These are phyloP conservation scores for Globisporangium cystogenes DNA, from an alignment of 352 stramenopile species.

Conservation along the genomic window DNA sequence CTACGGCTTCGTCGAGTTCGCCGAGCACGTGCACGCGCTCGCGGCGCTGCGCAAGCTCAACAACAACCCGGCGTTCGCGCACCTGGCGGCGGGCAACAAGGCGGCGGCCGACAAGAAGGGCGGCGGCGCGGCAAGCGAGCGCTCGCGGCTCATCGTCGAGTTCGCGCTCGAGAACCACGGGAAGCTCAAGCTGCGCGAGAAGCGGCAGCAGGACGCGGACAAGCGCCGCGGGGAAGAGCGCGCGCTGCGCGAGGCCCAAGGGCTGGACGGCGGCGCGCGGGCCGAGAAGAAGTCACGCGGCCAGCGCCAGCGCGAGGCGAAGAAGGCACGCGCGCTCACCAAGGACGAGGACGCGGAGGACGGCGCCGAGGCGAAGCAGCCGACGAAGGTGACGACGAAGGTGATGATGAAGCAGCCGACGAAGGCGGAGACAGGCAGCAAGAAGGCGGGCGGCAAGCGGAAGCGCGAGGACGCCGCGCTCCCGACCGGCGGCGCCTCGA, in stretches of 20 bases:
- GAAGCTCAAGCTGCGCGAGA: conserved; percentile 84
- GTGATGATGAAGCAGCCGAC: conserved; percentile 20
- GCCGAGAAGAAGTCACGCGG: conserved; percentile 60
- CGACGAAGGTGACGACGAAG: conserved; percentile 23
- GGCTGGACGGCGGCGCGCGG: conserved; percentile 19
- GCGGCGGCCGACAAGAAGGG: conserved; percentile 26
- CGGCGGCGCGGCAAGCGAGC: conserved; percentile 35
- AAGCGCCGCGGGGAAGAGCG: conserved; percentile 69
- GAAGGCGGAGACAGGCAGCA: conserved; percentile 23
- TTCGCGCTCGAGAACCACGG: conserved; percentile 88
- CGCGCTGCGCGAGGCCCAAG: conserved; percentile 55
- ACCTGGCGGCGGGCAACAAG: conserved; percentile 45
- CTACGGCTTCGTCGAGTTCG: conserved; percentile 97
- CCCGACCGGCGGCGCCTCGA: background rate
- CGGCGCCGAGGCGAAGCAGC: conserved; percentile 22
- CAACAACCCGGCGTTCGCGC: conserved; percentile 94
- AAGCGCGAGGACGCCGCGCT: conserved; percentile 21
- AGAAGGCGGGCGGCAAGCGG: conserved; percentile 31
- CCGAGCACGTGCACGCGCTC: conserved; percentile 93
- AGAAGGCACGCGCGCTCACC: conserved; percentile 38
- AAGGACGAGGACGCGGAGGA: conserved; percentile 15
- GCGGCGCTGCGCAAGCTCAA: conserved; percentile 95
- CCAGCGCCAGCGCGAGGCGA: conserved; percentile 71
- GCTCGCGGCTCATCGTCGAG: conserved; percentile 84
- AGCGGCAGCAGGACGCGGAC: conserved; percentile 53